Evolutionary conservation across 345 rosid species (phyloP).

Genomic region (Sonneratia alba): DNA sequence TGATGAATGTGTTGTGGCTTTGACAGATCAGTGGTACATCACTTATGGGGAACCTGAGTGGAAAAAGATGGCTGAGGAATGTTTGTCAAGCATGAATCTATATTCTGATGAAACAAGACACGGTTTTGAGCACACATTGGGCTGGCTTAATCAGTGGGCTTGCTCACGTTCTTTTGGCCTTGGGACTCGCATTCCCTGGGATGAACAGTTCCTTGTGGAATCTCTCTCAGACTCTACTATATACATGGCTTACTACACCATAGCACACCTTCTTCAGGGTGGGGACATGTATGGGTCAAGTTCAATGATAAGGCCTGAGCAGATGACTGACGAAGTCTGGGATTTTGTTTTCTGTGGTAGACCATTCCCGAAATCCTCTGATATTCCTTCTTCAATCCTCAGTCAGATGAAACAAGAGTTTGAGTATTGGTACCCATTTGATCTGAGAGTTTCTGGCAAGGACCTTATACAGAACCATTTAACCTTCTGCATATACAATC

Average conservation of each 20-base stretch:
- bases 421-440: conserved; percentile 95
- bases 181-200: conserved; percentile 98
- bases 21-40: conserved; percentile 96
- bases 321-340: conserved; percentile 92
- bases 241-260: conserved; percentile 89
- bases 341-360: conserved; percentile 75
- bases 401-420: conserved; percentile 87
- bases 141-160: conserved; percentile 99
- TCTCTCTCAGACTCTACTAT: conserved; percentile 93
- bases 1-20: conserved; percentile 97
- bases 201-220: conserved; percentile 78
- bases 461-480: conserved; percentile 95
- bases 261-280: conserved; percentile 68
- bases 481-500: conserved; percentile 79
- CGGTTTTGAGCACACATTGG: conserved; percentile 85
- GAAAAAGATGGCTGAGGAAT: conserved; percentile 66
- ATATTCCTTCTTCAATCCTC: conserved; percentile 47
- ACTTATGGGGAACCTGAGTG: conserved; percentile 83
- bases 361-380: conserved; percentile 50
- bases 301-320: conserved; percentile 42
- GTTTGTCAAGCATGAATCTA: conserved; percentile 69
- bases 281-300: conserved; percentile 71
- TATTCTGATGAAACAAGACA: conserved; percentile 75
- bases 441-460: conserved; percentile 93
- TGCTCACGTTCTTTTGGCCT: conserved; percentile 97